A percentile compares a stretch with the other conserved stretches of the same genome.
Evolutionary conservation across 306 rosid species (phyloP).

Genomic region (Astragalus glycyphyllos): DNA sequence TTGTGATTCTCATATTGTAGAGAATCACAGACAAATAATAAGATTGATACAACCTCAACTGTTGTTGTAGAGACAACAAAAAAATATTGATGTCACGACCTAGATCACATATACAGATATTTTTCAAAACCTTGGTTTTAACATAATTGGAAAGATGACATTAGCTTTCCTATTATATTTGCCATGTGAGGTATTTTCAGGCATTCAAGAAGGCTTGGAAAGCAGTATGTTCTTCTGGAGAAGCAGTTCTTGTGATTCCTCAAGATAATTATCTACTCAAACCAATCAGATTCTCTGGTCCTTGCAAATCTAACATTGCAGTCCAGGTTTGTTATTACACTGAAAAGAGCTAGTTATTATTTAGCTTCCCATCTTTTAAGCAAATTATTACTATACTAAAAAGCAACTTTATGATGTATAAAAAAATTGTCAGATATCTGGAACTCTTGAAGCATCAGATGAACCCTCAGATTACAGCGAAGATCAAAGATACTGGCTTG

Average conservation of each 20-base stretch:
- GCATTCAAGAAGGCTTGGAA: conserved; percentile 79
- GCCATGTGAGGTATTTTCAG: conserved; percentile 37
- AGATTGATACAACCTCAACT: no score
- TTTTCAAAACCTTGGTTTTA: background rate
- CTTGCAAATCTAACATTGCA: conserved; percentile 65
- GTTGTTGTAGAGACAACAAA: no score
- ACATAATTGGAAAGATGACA: conserved; percentile 14
- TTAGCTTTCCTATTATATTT: background rate
- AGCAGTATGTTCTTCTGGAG: conserved; percentile 55
- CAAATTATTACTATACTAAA: background rate
- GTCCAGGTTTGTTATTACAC: conserved; percentile 54
- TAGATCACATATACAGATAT: no score
- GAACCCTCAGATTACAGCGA: conserved; percentile 54
- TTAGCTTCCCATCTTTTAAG: background rate
- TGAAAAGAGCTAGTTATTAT: conserved; percentile 8
- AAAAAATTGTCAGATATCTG: conserved; percentile 53
- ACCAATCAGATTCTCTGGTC: conserved; percentile 72
- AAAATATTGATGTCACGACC: no score
- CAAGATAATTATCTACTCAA: conserved; percentile 55
- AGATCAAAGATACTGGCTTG: conserved; percentile 57
- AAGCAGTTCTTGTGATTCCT: conserved; percentile 50
- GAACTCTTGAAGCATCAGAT: conserved; percentile 66
- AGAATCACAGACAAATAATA: no score
- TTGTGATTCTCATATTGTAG: no score
- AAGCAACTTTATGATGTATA: background rate